A percentile compares a stretch with the other conserved stretches of the same genome.
These are phyloP conservation scores for Metschnikowia colocasiae DNA, from an alignment of 805 yeast genomes.

Conservation along the genomic window DNA sequence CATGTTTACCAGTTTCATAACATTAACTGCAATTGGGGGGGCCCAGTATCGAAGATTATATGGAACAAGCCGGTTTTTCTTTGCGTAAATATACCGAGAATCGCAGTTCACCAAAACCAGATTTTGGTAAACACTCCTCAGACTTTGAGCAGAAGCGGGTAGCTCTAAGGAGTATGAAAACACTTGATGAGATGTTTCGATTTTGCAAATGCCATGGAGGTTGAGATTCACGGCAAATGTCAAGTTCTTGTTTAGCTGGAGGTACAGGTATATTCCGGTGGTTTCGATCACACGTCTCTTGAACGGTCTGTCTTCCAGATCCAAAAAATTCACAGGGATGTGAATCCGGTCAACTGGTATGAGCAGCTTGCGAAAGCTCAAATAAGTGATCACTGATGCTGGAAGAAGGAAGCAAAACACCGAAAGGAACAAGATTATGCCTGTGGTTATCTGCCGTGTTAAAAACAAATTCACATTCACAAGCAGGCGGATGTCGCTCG, in stretches of 20 bases:
- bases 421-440: constrained; percentile 17
- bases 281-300: constrained; percentile 6
- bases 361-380: constrained; percentile 31
- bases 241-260: constrained; percentile 12
- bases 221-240: constrained; percentile 16
- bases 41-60: constrained; percentile 36
- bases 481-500: background rate
- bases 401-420: constrained; percentile 32
- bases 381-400: constrained; percentile 32
- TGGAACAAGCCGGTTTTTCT: constrained; percentile 33
- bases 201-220: constrained; percentile 25
- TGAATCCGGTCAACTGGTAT: constrained; percentile 26
- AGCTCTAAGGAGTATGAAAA: constrained; percentile 12
- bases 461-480: constrained; percentile 11
- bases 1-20: constrained; percentile 14
- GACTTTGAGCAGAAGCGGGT: background rate
- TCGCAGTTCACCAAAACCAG: constrained; percentile 28
- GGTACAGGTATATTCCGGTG: constrained; percentile 7
- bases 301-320: background rate
- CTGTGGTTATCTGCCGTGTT: constrained; percentile 16
- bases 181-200: constrained; percentile 19
- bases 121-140: constrained; percentile 6
- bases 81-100: constrained; percentile 25
- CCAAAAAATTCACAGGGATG: constrained; percentile 10
- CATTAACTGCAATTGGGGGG: constrained; percentile 30